phyloP scores from a whole-genome alignment of 2,329 filamentous ascomycete species.

The Diplocarpon mali region DNA sequence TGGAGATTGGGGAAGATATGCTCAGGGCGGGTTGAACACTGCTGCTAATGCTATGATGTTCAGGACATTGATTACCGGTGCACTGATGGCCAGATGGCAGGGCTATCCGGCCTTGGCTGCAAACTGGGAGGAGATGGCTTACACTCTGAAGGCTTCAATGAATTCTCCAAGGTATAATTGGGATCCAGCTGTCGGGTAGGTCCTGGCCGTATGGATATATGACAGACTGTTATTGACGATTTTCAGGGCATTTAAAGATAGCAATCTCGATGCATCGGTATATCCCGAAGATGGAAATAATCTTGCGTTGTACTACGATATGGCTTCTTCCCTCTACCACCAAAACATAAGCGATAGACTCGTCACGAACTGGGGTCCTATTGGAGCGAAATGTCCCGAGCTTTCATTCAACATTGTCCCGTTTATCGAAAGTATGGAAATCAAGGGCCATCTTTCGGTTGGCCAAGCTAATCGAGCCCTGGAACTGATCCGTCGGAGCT shows the following conservation, averaged over 20 bases:
- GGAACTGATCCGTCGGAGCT: constrained; percentile 42
- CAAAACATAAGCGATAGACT: constrained; percentile 1
- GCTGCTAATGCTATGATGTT: constrained; percentile 26
- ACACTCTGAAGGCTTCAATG: constrained; percentile 10
- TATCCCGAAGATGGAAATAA: constrained; percentile 47
- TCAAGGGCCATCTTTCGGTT: constrained; percentile 42
- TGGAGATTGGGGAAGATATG: constrained; percentile 17
- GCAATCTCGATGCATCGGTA: constrained; percentile 33
- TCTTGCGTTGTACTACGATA: constrained; percentile 24
- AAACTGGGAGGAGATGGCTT: constrained; percentile 10
- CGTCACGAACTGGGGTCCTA: constrained; percentile 35
- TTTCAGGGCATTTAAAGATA: constrained; percentile 34
- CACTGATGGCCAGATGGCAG: constrained; percentile 34
- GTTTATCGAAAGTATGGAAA: constrained; percentile 46
- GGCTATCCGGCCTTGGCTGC: constrained; percentile 13
- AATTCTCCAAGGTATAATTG: constrained; percentile 11
- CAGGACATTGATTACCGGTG: constrained; percentile 36
- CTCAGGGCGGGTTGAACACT: constrained; percentile 19
- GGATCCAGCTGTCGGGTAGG: constrained; percentile 13
- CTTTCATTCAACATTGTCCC: constrained; percentile 42
- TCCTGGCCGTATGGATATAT: too few species aligned
- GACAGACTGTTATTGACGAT: constrained; percentile 16
- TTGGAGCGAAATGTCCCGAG: constrained; percentile 43
- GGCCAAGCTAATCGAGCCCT: constrained; percentile 39
- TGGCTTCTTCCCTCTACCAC: neutral